Evolutionary conservation across 352 stramenopile genomes (phyloP), one percentile per base, ranked within the genome.

Genomic region (Thalassiosira ordinaria): DNA sequence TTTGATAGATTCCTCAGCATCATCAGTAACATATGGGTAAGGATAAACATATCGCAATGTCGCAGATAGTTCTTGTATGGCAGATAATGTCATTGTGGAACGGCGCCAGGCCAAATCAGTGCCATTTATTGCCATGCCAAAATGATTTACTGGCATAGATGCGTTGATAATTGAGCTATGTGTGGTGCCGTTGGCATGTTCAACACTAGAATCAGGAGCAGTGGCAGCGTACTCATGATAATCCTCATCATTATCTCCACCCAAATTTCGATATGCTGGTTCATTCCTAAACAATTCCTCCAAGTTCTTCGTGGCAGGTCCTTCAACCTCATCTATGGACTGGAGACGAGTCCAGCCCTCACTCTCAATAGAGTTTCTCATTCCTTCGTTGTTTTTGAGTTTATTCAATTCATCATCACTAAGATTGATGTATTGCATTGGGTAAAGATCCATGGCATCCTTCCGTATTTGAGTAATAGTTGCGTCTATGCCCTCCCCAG

Each of bases 1-100:
- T 52, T 81, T 74, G 27, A 94, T 67, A 5, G 74, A 85, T 39
- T 81, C 72, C 11, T 89, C 55, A 8, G 64, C 56, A 68, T 94
- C 89, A 72, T 94, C 89, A 5, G 49, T 41, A 0, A 88, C 75
- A 69, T 89, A 94, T 56, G 89, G 89, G 73, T 83, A 93, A 8
- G 84, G 82, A 66, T 68, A 82, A 1, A 72, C 39, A 53, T 88
- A 70, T 67, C 35, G 57, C 1, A 14, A 31, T 47, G 65, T 57
- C 49, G 51, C 26, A 24, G 46, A 62, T 52, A 3, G 52, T 59
- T 67, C 39, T 18, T 68, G 24, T 13, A 13, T 37, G 20, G 44
- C 14, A 13, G 18, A 64, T 51, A 55, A 33, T n/a, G 44, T 60
- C 47, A 67, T 39, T 24, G 44, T 61, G 9, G 35, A 65, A 31